Conservation (phyloP, 371 early-diverging fungal species). For the Capillidium heterosporum region DNA sequence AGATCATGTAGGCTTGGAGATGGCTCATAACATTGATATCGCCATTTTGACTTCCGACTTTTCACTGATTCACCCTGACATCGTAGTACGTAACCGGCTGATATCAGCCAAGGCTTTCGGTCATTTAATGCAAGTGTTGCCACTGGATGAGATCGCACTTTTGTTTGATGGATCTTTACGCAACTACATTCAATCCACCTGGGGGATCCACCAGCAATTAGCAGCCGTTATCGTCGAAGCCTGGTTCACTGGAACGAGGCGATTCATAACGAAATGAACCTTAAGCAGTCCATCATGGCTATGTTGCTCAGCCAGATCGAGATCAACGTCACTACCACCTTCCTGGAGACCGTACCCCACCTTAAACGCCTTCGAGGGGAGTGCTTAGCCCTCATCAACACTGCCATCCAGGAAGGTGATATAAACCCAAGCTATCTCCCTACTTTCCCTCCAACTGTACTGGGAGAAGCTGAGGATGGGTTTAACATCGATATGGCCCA, state of each 20-base stretch:
- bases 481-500: conserved; percentile 46
- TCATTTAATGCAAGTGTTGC: conserved; percentile 42
- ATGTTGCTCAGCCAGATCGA: conserved; percentile 21
- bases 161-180: conserved; percentile 8
- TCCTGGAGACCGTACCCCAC: conserved; percentile 47
- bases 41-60: conserved; percentile 87
- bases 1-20: conserved; percentile 11
- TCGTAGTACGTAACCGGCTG: conserved; percentile 65
- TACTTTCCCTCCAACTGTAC: conserved; percentile 31
- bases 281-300: conserved; percentile 21
- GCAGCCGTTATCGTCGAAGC: conserved; percentile 67
- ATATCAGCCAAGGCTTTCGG: conserved; percentile 66
- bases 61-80: conserved; percentile 50
- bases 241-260: conserved; percentile 42
- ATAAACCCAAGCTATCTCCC: conserved; percentile 25
- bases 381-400: conserved; percentile 44
- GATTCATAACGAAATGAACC: conserved; percentile 16
- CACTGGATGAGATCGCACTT: conserved; percentile 21
- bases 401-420: conserved; percentile 31
- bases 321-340: neutral
- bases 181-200: conserved; percentile 32
- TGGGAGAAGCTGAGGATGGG: conserved; percentile 23
- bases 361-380: conserved; percentile 54
- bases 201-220: conserved; percentile 66
- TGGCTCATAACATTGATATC: conserved; percentile 55